These are phyloP conservation scores for Epichloe elymi DNA, from an alignment of 2,329 filamentous ascomycete genomes.

Conservation along the genomic window DNA sequence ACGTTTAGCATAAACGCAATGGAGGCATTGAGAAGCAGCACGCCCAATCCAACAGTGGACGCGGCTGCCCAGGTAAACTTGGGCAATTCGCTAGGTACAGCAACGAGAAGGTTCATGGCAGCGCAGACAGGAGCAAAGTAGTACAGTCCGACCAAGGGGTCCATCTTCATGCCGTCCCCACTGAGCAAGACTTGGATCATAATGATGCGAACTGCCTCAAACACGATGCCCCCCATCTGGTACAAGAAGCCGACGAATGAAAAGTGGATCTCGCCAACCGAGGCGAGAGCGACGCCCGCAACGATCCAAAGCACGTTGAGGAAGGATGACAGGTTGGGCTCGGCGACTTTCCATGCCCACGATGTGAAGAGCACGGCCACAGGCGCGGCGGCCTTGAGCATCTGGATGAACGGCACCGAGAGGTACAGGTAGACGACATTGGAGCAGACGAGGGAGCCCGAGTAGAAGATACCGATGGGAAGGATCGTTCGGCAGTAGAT, in stretches of 20 bases:
- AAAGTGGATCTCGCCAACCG: conserved; percentile 54
- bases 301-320: conserved; percentile 40
- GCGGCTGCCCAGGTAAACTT: conserved; percentile 54
- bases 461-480: conserved; percentile 54
- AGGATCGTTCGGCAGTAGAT: conserved; percentile 51
- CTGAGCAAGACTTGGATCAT: conserved; percentile 78
- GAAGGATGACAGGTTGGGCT: conserved; percentile 31
- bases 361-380: conserved; percentile 52
- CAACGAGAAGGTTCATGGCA: conserved; percentile 62
- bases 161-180: conserved; percentile 69
- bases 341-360: conserved; percentile 44
- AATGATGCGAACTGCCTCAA: conserved; percentile 69
- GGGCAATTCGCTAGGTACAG: conserved; percentile 55
- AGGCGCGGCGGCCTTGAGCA: conserved; percentile 56
- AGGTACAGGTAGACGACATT: conserved; percentile 57
- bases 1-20: conserved; percentile 73
- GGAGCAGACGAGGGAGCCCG: conserved; percentile 50
- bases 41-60: conserved; percentile 48
- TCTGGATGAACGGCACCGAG: conserved; percentile 56
- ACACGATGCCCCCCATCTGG: conserved; percentile 67
- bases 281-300: conserved; percentile 37
- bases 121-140: conserved; percentile 82
- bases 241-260: conserved; percentile 51
- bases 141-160: conserved; percentile 76
- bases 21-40: conserved; percentile 59